A percentile compares a stretch with the other conserved stretches of the same genome.
phyloP scores from a whole-genome alignment of 116 monocot species.

The Zostera marina region DNA sequence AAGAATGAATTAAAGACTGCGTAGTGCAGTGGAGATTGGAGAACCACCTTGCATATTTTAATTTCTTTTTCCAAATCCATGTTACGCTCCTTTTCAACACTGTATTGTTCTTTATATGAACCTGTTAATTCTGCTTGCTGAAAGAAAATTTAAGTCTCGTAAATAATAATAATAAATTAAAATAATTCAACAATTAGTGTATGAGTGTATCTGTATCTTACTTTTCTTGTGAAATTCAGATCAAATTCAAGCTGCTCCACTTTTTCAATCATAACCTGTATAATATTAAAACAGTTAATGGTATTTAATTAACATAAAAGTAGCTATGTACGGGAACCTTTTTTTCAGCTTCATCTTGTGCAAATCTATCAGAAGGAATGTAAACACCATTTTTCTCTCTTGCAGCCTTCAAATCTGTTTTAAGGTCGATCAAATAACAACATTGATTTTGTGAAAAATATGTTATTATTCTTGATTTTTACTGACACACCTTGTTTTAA shows the following conservation, averaged over 20 bases:
- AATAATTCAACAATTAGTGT: not conserved
- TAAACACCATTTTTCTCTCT: constrained; percentile 87
- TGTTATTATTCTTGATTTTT: not conserved
- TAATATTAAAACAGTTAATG: not conserved
- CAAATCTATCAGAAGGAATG: constrained; percentile 52
- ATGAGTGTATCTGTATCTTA: no score
- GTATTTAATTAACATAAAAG: not conserved
- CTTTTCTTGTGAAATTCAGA: constrained; percentile 33
- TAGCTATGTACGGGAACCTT: constrained; percentile 26
- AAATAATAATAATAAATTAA: constrained; percentile 1
- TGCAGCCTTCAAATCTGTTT: constrained; percentile 58
- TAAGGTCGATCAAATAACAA: constrained; percentile 1
- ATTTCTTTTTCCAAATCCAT: constrained; percentile 35
- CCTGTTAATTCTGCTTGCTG: constrained; percentile 53
- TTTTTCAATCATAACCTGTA: constrained; percentile 47
- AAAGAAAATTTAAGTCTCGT: not conserved
- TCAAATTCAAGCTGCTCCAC: constrained; percentile 30
- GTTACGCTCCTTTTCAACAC: constrained; percentile 39
- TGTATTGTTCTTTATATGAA: constrained; percentile 42
- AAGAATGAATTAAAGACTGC: not conserved
- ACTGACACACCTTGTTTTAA: constrained; percentile 56
- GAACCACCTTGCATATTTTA: constrained; percentile 32
- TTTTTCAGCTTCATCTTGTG: constrained; percentile 53
- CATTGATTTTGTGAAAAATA: not conserved
- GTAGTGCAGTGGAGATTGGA: not conserved